Evolutionary conservation across 768 basidiomycete species (phyloP).

Genomic region (Tylopilus subfusipes): DNA sequence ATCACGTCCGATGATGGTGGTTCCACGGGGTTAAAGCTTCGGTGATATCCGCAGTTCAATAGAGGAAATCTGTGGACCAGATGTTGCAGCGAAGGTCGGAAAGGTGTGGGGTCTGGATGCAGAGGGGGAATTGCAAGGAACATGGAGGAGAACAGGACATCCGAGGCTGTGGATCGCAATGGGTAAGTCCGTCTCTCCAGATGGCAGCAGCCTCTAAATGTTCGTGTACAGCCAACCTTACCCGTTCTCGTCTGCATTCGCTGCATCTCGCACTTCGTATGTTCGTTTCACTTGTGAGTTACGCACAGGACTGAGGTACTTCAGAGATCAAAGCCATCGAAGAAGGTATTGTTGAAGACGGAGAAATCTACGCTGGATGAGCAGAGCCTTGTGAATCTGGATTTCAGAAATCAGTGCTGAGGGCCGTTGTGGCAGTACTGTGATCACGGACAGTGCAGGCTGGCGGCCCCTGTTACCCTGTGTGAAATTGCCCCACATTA

Average conservation of each 20-base stretch:
- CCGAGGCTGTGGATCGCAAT: slow-evolving; percentile 35
- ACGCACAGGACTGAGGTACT: background rate
- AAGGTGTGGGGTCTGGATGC: slow-evolving; percentile 63
- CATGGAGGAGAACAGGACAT: slow-evolving; percentile 31
- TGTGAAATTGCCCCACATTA: background rate
- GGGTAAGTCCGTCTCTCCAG: slow-evolving; percentile 11
- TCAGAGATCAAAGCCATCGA: slow-evolving; percentile 32
- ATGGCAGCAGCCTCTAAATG: background rate
- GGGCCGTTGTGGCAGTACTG: background rate
- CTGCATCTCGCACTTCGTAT: slow-evolving; percentile 30
- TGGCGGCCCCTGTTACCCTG: background rate
- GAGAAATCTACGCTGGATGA: slow-evolving; percentile 8
- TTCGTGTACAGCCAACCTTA: slow-evolving; percentile 16
- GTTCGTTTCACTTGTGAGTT: background rate
- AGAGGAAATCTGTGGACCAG: slow-evolving; percentile 43
- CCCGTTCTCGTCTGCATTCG: slow-evolving; percentile 26
- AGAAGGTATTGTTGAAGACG: slow-evolving; percentile 20
- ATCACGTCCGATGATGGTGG: background rate
- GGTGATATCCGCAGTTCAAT: slow-evolving; percentile 42
- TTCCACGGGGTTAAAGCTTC: slow-evolving; percentile 32
- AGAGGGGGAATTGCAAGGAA: slow-evolving; percentile 58
- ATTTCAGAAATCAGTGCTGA: background rate
- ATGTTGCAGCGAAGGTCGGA: slow-evolving; percentile 43
- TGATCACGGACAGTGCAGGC: background rate
- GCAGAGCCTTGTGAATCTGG: background rate